Evolutionary conservation across 2,329 filamentous ascomycete genomes (phyloP).

Genomic region (Aureobasidium sp.): DNA sequence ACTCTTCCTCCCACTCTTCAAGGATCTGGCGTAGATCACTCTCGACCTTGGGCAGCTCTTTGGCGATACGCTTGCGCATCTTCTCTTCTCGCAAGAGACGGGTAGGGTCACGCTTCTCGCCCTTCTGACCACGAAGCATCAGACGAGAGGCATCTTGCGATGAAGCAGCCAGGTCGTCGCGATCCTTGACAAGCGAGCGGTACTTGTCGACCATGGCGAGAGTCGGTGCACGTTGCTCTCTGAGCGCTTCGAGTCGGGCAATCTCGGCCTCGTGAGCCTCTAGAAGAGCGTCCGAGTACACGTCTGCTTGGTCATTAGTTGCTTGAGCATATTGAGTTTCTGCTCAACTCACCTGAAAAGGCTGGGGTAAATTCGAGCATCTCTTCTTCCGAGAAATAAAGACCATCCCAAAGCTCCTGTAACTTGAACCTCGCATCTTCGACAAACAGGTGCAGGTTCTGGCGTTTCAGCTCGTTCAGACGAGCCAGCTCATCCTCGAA

Average conservation of each 20-base stretch:
- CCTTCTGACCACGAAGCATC: conserved; percentile 84
- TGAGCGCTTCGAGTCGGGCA: conserved; percentile 66
- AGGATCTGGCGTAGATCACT: conserved; percentile 74
- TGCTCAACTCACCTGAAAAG: conserved; percentile 52
- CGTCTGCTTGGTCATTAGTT: conserved; percentile 45
- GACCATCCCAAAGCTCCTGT: conserved; percentile 87
- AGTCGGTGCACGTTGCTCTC: conserved; percentile 78
- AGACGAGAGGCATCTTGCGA: conserved; percentile 92
- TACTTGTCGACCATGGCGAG: conserved; percentile 77
- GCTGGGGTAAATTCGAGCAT: conserved; percentile 98
- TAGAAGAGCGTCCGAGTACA: conserved; percentile 90
- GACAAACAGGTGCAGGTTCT: conserved; percentile 92
- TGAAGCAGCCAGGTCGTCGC: conserved; percentile 77
- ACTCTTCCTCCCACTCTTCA: conserved; percentile 86
- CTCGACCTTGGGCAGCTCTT: conserved; percentile 88
- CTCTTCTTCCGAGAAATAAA: conserved; percentile 96
- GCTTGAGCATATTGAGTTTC: neutral
- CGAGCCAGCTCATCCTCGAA: conserved; percentile 84
- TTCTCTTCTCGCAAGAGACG: conserved; percentile 94
- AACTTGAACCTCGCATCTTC: conserved; percentile 86
- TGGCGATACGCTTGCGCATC: conserved; percentile 94
- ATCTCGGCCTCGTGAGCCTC: conserved; percentile 95
- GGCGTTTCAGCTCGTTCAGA: conserved; percentile 84
- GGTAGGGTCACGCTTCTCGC: conserved; percentile 87
- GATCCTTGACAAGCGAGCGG: conserved; percentile 71